Base-by-base conservation (phyloP, 345 rosid species). In the Nasturtium officinale region DNA sequence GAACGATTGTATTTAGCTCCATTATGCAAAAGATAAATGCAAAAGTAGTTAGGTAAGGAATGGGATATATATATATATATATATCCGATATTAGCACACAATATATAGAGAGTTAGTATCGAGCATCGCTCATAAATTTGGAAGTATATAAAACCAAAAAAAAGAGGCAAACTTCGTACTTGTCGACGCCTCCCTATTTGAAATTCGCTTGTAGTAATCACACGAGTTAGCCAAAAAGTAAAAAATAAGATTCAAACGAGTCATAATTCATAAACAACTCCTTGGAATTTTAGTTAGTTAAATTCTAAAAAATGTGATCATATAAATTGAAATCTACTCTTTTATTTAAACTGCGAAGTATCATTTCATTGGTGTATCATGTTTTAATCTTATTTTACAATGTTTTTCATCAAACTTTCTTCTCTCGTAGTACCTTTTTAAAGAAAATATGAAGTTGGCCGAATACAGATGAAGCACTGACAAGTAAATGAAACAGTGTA, bases 11-110 rank as follows among this genome's bases (percentile, higher is more conserved):
- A 66, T 59, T 60, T 61, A 75, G 65, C 56, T 60, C 78, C 74
- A 75, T 52, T 52, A 75, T 53, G 50, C 25, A 51, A 75, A 75
- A 75, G 50, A 33, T 68, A 45, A 75, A 68, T 29, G 74, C 40
- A 61, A 68, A 60, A 50, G 69, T 67, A 59, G 79, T 75, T 75
- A 67, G 64, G 79, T 61, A 30, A 21, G 69, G 69, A 68, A 75
- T 61, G 61, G n/a, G 67, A 75, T 75, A 75, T 63, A 23, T 55
- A 33, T 54, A 75, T 75, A 75, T 64, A 25, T 55, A 23, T 23
- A 2, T 23, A 35, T 55, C 45, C 28, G 46, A 30, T 30, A 63
- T 53, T 53, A 53, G 43, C 43, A 50, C 67, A 59, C 37, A 38
- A 38, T 38, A 1, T 59, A 30, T 58, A 70, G 16, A 60, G 20